Evolutionary conservation across 768 basidiomycete genomes (phyloP), one percentile per base, ranked within the genome.

Genomic region (Lentinula guzmanii): DNA sequence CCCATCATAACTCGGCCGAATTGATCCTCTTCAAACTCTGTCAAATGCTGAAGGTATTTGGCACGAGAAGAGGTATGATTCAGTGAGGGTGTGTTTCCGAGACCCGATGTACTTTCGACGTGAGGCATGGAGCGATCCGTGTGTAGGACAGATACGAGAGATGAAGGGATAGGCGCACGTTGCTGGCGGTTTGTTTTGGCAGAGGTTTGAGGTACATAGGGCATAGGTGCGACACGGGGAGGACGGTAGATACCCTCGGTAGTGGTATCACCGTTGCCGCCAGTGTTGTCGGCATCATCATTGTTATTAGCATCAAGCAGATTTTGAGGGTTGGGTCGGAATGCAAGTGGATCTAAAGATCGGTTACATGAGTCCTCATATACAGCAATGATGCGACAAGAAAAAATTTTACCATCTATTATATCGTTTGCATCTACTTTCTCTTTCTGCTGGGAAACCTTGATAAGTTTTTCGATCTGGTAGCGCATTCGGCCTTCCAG

Each of bases 381-480:
- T 9, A 16, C 11, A 31, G n/a, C 18, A 5, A 58, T 45, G 52
- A 28, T 33, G 33, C 9, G 63, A 39, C 28, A 28, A 63, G 13
- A 42, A 42, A 4, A 41, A 52, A 65, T 79, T 37, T 61, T 67
- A 91, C 92, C 93, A 63, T 92, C 85, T 5, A 78, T 72, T 13
- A 77, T 72, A 37, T 76, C 70, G 52, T 18, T 58, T 3, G 45
- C 39, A 15, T 72, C 67, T 54, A 70, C 75, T 64, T 77, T 73
- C 24, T 77, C 73, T 16, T 79, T 75, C 65, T 90, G 87, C 61
- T 88, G 85, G 1, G 93, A 89, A 5, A 91, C 73, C 62, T 84
- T 82, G 31, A 95, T 83, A 16, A 99, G 83, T 71, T 98, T 98
- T 66, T 98, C 94, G 67, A 99, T 93, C 71, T 98, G 97, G 72